Evolutionary conservation across 169 alveolate species (phyloP).

Genomic region (Cryptosporidium ryanae): DNA sequence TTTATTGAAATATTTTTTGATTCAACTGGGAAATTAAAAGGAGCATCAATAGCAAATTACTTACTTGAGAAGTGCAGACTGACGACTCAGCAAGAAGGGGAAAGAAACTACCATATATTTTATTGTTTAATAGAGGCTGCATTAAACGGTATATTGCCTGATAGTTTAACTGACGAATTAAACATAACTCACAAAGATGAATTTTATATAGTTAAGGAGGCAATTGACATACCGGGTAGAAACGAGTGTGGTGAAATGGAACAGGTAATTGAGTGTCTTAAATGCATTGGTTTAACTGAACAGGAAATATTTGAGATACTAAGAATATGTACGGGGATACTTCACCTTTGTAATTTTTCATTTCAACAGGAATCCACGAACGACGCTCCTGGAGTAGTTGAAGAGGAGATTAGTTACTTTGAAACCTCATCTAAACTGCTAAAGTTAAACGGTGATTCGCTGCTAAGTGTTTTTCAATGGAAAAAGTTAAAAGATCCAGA

Average conservation of each 20-base stretch:
- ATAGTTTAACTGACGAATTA: conserved; percentile 22
- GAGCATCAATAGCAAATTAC: conserved; percentile 82
- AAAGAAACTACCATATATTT: conserved; percentile 88
- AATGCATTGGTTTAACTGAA: conserved; percentile 82
- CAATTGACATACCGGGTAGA: conserved; percentile 79
- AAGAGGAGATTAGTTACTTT: conserved; percentile 73
- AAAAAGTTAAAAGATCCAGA: conserved; percentile 77
- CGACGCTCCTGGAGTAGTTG: conserved; percentile 55
- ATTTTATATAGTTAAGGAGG: conserved; percentile 70
- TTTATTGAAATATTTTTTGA: conserved; percentile 93
- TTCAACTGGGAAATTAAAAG: conserved; percentile 85
- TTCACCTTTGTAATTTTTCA: conserved; percentile 87
- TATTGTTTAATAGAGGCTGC: conserved; percentile 84
- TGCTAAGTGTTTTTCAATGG: conserved; percentile 75
- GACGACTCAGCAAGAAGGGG: conserved; percentile 83
- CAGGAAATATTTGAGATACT: conserved; percentile 80
- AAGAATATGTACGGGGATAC: conserved; percentile 80
- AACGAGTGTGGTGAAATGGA: conserved; percentile 84
- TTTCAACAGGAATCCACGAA: conserved; percentile 78
- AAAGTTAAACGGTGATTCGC: conserved; percentile 71
- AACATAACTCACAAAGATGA: conserved; percentile 15
- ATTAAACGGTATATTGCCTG: conserved; percentile 63
- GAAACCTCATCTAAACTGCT: conserved; percentile 75
- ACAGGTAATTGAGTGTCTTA: conserved; percentile 84
- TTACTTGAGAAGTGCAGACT: conserved; percentile 91